A percentile compares a stretch with the other conserved stretches of the same genome.
These are phyloP conservation scores for Emergomyces pasteurianus DNA, from an alignment of 2,329 filamentous ascomycete species.

Conservation along the genomic window DNA sequence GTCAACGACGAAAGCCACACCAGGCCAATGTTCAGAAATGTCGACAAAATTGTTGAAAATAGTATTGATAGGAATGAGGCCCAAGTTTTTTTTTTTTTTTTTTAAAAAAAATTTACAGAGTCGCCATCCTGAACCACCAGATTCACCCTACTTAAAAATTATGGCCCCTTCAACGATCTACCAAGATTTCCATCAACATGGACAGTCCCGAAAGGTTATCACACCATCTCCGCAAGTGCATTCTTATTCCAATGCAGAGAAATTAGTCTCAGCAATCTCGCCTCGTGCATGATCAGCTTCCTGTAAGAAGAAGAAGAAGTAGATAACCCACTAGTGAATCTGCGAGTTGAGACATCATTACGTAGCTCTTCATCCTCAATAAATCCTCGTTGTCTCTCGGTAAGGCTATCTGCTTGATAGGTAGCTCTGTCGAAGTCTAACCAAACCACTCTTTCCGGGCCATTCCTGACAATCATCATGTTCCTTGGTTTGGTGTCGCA, in stretches of 20 bases:
- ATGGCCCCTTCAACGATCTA: not conserved
- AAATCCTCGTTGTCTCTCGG: constrained; percentile 1
- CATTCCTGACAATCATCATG: constrained; percentile 13
- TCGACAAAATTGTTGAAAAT: not conserved
- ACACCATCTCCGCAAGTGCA: not conserved
- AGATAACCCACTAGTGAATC: not conserved
- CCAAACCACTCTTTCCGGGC: constrained; percentile 12
- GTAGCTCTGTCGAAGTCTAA: constrained; percentile 6
- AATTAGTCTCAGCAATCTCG: not conserved
- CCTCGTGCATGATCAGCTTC: not conserved
- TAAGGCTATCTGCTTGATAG: constrained; percentile 2
- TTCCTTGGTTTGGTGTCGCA: constrained; percentile 17
- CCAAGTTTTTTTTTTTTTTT: not conserved
- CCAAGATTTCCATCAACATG: not conserved
- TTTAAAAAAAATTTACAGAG: not conserved
- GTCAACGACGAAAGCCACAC: not conserved
- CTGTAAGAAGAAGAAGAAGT: not conserved
- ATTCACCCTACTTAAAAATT: not conserved
- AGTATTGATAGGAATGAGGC: not conserved
- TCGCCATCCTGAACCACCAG: not conserved
- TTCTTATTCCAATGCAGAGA: not conserved
- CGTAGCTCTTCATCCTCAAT: constrained; percentile 2
- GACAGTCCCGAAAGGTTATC: not conserved
- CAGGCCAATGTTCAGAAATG: not conserved
- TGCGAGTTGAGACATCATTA: not conserved